Conservation (phyloP, 495 filamentous ascomycete genomes). For the Barbatosphaeria neglecta region DNA sequence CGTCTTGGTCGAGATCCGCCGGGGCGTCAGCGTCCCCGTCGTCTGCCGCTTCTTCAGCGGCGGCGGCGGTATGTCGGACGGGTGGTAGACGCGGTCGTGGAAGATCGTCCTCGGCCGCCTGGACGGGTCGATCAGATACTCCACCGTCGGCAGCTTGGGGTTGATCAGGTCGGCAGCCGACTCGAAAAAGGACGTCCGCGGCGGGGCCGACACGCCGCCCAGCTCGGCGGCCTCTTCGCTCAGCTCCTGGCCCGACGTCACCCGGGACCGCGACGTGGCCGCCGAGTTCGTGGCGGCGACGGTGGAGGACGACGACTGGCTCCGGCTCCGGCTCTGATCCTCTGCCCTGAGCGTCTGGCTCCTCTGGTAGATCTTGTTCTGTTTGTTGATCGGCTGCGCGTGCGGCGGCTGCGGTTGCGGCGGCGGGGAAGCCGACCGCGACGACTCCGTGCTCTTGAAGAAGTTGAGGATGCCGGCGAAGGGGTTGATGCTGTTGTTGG, state of each 20-base stretch:
- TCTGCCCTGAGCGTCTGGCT: conserved; percentile 55
- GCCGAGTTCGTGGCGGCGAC: conserved; percentile 22
- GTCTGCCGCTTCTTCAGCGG: conserved; percentile 48
- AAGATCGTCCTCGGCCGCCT: conserved; percentile 87
- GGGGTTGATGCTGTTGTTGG: conserved; percentile 30
- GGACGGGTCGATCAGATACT: conserved; percentile 72
- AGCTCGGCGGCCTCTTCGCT: conserved; percentile 28
- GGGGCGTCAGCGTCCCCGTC: conserved; percentile 19
- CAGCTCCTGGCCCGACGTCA: conserved; percentile 31
- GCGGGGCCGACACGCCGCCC: conserved; percentile 52
- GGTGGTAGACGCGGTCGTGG: conserved; percentile 91
- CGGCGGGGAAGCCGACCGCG: conserved; percentile 19
- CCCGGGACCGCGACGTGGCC: conserved; percentile 23
- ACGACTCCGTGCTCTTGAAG: conserved; percentile 31
- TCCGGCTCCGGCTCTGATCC: neutral
- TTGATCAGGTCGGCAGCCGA: conserved; percentile 85
- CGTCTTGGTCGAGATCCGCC: conserved; percentile 10
- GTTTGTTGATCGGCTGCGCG: no score
- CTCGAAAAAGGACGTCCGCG: conserved; percentile 87
- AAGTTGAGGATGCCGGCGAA: conserved; percentile 55
- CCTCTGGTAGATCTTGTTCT: conserved; percentile 62
- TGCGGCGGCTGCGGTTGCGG: conserved; percentile 4
- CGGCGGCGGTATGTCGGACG: conserved; percentile 82
- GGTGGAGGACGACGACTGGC: neutral
- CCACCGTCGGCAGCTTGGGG: conserved; percentile 68